Percentiles rank a stretch among this genome's conserved stretches.
Conservation (phyloP, 2,329 filamentous ascomycete genomes). For the Ascomycota sp. region DNA sequence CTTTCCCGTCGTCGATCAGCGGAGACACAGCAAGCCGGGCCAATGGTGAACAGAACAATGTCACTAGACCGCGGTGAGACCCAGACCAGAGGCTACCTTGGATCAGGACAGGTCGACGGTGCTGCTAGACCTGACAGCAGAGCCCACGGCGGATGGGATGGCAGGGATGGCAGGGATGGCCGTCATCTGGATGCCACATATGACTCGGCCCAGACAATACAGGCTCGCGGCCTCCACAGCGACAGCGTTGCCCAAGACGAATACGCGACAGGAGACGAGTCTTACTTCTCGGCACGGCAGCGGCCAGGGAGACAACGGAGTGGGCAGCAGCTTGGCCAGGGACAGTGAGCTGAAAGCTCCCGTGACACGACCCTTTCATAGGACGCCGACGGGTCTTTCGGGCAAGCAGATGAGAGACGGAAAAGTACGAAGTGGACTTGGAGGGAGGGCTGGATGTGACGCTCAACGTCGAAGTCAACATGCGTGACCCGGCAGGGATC, state of each 20-base stretch:
- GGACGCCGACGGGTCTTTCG: conserved; percentile 49
- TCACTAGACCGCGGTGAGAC: conserved; percentile 37
- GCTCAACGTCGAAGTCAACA: conserved; percentile 74
- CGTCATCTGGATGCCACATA: conserved; percentile 5
- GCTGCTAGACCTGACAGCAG: conserved; percentile 22
- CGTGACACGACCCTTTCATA: conserved; percentile 30
- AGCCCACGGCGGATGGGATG: conserved; percentile 35
- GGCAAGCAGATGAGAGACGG: conserved; percentile 35
- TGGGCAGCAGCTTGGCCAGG: conserved; percentile 12
- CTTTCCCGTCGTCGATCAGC: conserved; percentile 16
- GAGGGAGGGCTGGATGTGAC: conserved; percentile 72
- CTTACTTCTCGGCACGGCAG: conserved; percentile 30
- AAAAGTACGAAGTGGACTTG: conserved; percentile 46
- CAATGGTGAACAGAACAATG: conserved; percentile 33
- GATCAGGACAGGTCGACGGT: conserved; percentile 21
- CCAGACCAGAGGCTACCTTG: conserved; percentile 19
- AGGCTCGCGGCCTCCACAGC: conserved; percentile 18
- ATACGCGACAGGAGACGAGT: conserved; percentile 34
- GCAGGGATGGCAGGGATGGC: conserved; percentile 16
- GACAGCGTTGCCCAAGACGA: conserved; percentile 25
- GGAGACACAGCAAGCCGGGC: conserved; percentile 16
- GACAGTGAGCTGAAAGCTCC: conserved; percentile 7
- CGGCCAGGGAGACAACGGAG: conserved; percentile 12
- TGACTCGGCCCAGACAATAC: conserved; percentile 7
- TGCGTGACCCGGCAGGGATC: conserved; percentile 68